Evolutionary conservation across 192 early-diverging fungal species (phyloP).

Genomic region (Diversispora eburnea): DNA sequence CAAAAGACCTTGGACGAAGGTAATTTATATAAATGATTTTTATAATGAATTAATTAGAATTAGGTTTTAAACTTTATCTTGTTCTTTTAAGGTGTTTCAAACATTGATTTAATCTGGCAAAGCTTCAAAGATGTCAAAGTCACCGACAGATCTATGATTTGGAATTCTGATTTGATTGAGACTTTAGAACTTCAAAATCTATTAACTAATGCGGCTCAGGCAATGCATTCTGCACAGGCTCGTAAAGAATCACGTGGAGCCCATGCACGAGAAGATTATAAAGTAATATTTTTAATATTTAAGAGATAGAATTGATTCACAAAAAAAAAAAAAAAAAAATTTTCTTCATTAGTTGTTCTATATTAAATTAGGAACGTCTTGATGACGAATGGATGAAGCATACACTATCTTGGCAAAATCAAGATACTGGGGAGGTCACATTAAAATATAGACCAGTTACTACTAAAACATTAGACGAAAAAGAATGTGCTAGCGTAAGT

Average conservation of each 20-base stretch:
- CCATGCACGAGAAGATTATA: slow-evolving; percentile 94
- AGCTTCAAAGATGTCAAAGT: slow-evolving; percentile 80
- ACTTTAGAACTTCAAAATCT: slow-evolving; percentile 97
- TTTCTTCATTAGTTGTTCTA: slow-evolving; percentile 16
- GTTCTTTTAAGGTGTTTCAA: slow-evolving; percentile 51
- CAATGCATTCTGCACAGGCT: slow-evolving; percentile 81
- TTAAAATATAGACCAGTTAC: slow-evolving; percentile 85
- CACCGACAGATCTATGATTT: slow-evolving; percentile 91
- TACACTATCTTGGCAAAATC: slow-evolving; percentile 91
- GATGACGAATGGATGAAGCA: slow-evolving; percentile 99
- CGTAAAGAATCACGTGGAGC: slow-evolving; percentile 98
- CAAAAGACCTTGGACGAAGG: slow-evolving; percentile 83
- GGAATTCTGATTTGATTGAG: slow-evolving; percentile 98
- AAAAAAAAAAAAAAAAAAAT: background rate
- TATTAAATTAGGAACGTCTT: slow-evolving; percentile 59
- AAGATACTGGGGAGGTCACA: slow-evolving; percentile 67
- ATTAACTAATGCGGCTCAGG: slow-evolving; percentile 92
- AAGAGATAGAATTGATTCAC: background rate
- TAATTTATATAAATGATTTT: background rate
- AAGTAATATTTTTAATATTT: slow-evolving; percentile 24
- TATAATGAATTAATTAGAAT: background rate
- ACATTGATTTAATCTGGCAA: slow-evolving; percentile 81
- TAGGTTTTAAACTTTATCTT: background rate
- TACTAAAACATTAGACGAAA: slow-evolving; percentile 81
- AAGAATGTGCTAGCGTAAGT: slow-evolving; percentile 83